Evolutionary conservation across 768 basidiomycete genomes (phyloP).

Genomic region (Coprinopsis strossmayeri): DNA sequence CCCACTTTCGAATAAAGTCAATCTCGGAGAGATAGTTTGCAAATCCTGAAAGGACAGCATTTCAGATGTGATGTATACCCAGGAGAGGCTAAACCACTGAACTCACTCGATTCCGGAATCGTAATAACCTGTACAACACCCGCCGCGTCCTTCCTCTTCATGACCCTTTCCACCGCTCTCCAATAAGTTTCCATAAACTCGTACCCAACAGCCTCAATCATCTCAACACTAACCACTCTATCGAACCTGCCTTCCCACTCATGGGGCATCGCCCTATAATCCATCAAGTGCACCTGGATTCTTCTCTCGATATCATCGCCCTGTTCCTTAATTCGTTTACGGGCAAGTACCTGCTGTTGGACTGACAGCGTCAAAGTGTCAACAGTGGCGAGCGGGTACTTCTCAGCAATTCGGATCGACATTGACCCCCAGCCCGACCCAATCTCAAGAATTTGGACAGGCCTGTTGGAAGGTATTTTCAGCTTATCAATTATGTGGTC

Average conservation of each 20-base stretch:
- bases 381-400: slow-evolving; percentile 48
- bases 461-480: slow-evolving; percentile 47
- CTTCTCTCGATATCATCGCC: slow-evolving; percentile 36
- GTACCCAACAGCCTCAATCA: slow-evolving; percentile 69
- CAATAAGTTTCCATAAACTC: slow-evolving; percentile 65
- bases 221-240: slow-evolving; percentile 66
- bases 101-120: slow-evolving; percentile 64
- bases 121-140: slow-evolving; percentile 74
- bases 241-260: slow-evolving; percentile 65
- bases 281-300: slow-evolving; percentile 68
- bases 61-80: not conserved
- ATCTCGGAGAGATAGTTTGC: slow-evolving; percentile 50
- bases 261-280: slow-evolving; percentile 58
- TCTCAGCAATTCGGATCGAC: slow-evolving; percentile 53
- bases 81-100: slow-evolving; percentile 7
- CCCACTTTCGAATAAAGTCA: slow-evolving; percentile 79
- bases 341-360: slow-evolving; percentile 56
- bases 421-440: slow-evolving; percentile 79
- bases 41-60: slow-evolving; percentile 32
- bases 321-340: slow-evolving; percentile 43
- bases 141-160: slow-evolving; percentile 51
- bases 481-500: slow-evolving; percentile 60
- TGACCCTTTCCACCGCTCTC: slow-evolving; percentile 56
- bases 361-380: slow-evolving; percentile 70
- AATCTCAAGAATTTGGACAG: slow-evolving; percentile 54